Conservation (phyloP, 2,329 filamentous ascomycete genomes). For the Helicocarpus griseus region DNA sequence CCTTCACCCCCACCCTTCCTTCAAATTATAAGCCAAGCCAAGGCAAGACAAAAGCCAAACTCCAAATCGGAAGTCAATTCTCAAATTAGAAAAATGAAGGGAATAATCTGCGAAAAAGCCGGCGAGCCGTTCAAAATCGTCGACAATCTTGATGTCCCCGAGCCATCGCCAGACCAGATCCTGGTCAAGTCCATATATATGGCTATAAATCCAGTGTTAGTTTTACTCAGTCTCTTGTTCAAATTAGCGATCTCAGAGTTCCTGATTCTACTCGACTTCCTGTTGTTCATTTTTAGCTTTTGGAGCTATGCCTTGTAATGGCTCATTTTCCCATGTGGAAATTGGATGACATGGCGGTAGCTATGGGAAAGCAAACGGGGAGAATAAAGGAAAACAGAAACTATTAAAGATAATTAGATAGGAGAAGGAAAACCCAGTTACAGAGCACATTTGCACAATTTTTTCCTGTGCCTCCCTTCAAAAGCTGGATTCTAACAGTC, state of each 20-base stretch:
- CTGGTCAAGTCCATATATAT: constrained; percentile 24
- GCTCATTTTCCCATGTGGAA: too few species aligned
- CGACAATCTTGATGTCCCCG: constrained; percentile 5
- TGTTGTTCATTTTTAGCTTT: too few species aligned
- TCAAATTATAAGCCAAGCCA: background rate
- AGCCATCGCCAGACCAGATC: constrained; percentile 17
- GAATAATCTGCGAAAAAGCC: constrained; percentile 6
- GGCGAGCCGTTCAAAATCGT: constrained; percentile 8
- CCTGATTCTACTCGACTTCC: background rate
- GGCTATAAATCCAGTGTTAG: constrained; percentile 25
- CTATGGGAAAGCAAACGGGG: too few species aligned
- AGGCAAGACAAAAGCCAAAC: background rate
- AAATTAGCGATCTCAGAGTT: background rate
- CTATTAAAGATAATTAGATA: too few species aligned
- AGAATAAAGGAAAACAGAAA: too few species aligned
- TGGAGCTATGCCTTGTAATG: too few species aligned
- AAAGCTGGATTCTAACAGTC: background rate
- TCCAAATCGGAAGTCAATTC: too few species aligned
- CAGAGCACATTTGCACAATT: too few species aligned
- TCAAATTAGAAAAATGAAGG: constrained; percentile 4
- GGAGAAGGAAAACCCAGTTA: too few species aligned
- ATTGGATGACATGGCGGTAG: too few species aligned
- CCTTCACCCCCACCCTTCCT: background rate
- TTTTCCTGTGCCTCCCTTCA: background rate
- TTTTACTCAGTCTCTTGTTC: background rate